Percentiles rank a stretch among this genome's conserved stretches.
phyloP scores from a whole-genome alignment of 2,329 filamentous ascomycete species.

The Fusarium scirpi region DNA sequence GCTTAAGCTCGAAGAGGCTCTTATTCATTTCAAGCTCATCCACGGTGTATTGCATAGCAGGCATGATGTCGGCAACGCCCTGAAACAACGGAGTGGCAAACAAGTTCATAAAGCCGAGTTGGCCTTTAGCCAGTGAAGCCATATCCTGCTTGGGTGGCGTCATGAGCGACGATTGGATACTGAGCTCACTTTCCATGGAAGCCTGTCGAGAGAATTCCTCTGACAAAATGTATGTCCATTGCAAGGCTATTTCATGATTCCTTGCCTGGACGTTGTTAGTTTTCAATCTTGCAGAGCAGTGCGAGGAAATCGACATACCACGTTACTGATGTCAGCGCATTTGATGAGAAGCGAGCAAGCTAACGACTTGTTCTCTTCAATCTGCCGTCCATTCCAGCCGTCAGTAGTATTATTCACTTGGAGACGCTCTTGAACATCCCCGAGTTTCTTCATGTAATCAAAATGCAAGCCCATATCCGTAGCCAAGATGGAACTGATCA shows the following conservation, averaged over 20 bases:
- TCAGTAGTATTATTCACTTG: conserved; percentile 74
- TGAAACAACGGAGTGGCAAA: conserved; percentile 94
- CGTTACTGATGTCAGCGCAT: conserved; percentile 98
- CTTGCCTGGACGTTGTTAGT: conserved; percentile 72
- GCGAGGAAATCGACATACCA: conserved; percentile 69
- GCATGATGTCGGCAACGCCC: conserved; percentile 86
- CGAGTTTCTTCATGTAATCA: conserved; percentile 92
- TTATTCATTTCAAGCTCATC: conserved; percentile 85
- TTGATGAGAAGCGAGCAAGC: conserved; percentile 95
- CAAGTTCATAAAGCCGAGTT: conserved; percentile 96
- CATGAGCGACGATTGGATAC: conserved; percentile 89
- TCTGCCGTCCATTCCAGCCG: conserved; percentile 80
- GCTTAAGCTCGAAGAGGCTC: conserved; percentile 75
- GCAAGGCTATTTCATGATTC: conserved; percentile 81
- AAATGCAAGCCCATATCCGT: conserved; percentile 99
- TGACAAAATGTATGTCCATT: conserved; percentile 94
- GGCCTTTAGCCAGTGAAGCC: conserved; percentile 84
- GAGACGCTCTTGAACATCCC: conserved; percentile 83
- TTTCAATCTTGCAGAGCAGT: neutral
- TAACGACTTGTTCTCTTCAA: conserved; percentile 81
- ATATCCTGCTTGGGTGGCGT: conserved; percentile 86
- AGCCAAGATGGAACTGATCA: conserved; percentile 97
- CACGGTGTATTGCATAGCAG: conserved; percentile 85
- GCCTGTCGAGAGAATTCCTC: conserved; percentile 96
- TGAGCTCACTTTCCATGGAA: conserved; percentile 87